Evolutionary conservation across 192 early-diverging fungal species (phyloP), one percentile per base, ranked within the genome.

Genomic region (Entomortierella beljakovae): DNA sequence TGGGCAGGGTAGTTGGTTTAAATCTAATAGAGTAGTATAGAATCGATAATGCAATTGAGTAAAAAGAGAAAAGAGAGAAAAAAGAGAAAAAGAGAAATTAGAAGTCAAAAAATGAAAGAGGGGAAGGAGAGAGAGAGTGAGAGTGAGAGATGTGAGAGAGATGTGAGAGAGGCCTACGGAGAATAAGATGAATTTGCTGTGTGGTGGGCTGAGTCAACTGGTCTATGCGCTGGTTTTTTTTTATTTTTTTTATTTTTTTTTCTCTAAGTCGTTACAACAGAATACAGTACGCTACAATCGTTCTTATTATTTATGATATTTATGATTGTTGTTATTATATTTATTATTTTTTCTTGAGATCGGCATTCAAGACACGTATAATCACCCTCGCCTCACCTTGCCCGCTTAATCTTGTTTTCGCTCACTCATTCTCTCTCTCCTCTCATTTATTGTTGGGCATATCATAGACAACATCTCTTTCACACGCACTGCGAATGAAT

Each of bases 191-290:
- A 58, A 54, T 23, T n/a, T 54, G 60, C 46, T 61, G 60, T 57
- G 56, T 61, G 28, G 31, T 52, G 61, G 61, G 61, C 61, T 64
- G 50, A 64, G 61, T 50, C 61, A 64, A 37, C 49, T 64, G 61
- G 61, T 25, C 61, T 64, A 64, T 64, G 61, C 50, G 49, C 61
- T 60, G 31, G 56, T n/a, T 37, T 32, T 2, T 28, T 56, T 31
- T 32, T 31, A 56, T 56, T 56, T 56, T 29, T 20, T 52, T 22
- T 52, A 16, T 9, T 22, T 52, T 22, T 23, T 52, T 52, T 6
- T 7, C 22, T 16, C 50, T 52, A 6, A n/a, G n/a, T n/a, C n/a
- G n/a, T n/a, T n/a, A n/a, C n/a, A n/a, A n/a, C n/a, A n/a, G n/a
- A n/a, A n/a, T n/a, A n/a, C n/a, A n/a, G n/a, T n/a, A n/a, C n/a